Percentiles rank a stretch among this genome's conserved stretches.
These are phyloP conservation scores for Fusarium sp. DNA, from an alignment of 2,329 filamentous ascomycete genomes.

Conservation along the genomic window DNA sequence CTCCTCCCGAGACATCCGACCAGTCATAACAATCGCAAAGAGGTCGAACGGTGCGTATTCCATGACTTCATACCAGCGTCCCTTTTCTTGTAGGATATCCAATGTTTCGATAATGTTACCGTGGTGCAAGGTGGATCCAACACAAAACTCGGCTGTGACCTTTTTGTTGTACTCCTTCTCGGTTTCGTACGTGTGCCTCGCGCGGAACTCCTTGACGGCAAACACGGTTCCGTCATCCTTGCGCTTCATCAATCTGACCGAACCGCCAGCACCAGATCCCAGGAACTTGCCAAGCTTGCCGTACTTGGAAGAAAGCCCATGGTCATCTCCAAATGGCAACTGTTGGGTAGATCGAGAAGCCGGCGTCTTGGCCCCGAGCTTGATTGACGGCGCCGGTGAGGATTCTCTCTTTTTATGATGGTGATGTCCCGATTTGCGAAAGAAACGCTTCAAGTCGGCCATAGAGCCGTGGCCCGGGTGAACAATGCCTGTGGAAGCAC, in stretches of 20 bases:
- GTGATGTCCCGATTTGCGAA: conserved; percentile 81
- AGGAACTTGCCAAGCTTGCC: conserved; percentile 96
- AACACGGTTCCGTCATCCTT: conserved; percentile 94
- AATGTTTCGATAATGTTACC: conserved; percentile 99
- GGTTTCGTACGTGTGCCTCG: conserved; percentile 92
- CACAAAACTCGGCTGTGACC: conserved; percentile 97
- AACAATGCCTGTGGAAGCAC: conserved; percentile 40
- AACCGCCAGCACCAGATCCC: conserved; percentile 94
- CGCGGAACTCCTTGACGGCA: conserved; percentile 96
- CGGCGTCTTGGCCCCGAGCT: conserved; percentile 65
- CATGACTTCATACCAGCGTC: conserved; percentile 98
- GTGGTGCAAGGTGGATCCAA: conserved; percentile 96
- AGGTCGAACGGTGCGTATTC: conserved; percentile 97
- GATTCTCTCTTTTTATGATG: conserved; percentile 81
- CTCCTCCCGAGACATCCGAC: conserved; percentile 94
- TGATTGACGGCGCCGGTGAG: conserved; percentile 70
- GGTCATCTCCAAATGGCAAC: conserved; percentile 94
- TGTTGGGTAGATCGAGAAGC: conserved; percentile 68
- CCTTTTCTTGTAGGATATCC: conserved; percentile 95
- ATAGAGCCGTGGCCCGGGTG: conserved; percentile 80
- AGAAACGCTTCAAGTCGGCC: conserved; percentile 96
- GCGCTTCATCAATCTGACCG: conserved; percentile 93
- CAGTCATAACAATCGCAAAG: conserved; percentile 99
- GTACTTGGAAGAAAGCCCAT: conserved; percentile 91
- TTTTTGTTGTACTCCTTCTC: conserved; percentile 98